Percentiles rank a stretch among this genome's conserved stretches.
Evolutionary conservation across 2,329 filamentous ascomycete species (phyloP).

Genomic region (Colletotrichum liaoningense): DNA sequence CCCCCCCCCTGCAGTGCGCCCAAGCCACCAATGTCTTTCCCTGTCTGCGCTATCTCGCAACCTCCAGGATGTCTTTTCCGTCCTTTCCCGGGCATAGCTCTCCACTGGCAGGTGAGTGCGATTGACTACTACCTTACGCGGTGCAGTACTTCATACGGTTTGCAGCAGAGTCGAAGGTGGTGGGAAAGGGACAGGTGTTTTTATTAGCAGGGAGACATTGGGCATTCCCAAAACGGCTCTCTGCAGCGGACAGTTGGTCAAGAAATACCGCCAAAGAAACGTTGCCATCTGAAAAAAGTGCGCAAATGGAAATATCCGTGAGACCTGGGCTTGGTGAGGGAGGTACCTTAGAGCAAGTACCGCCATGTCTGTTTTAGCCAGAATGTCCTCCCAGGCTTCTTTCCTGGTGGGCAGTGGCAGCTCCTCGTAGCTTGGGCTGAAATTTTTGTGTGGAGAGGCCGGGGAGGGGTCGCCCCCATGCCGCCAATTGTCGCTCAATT

Average conservation of each 20-base stretch:
- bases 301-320: neutral
- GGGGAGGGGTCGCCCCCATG: constrained; percentile 17
- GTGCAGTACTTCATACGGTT: neutral
- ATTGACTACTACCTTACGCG: too few relatives aligned
- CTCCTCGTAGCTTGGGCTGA: constrained; percentile 22
- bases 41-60: neutral
- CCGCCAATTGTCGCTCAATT: constrained; percentile 11
- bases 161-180: neutral
- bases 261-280: neutral
- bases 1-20: neutral
- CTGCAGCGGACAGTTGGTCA: neutral
- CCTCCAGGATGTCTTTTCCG: neutral
- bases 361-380: neutral
- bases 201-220: too few relatives aligned
- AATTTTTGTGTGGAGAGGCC: constrained; percentile 19
- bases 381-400: neutral
- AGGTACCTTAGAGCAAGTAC: neutral
- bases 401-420: too few relatives aligned
- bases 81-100: neutral
- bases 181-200: neutral
- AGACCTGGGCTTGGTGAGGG: neutral
- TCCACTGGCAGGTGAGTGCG: neutral
- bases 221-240: neutral
- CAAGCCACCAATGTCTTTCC: neutral
- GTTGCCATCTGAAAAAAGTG: neutral